Conservation (phyloP, 352 stramenopile genomes). For the Pythium myriotylum region DNA sequence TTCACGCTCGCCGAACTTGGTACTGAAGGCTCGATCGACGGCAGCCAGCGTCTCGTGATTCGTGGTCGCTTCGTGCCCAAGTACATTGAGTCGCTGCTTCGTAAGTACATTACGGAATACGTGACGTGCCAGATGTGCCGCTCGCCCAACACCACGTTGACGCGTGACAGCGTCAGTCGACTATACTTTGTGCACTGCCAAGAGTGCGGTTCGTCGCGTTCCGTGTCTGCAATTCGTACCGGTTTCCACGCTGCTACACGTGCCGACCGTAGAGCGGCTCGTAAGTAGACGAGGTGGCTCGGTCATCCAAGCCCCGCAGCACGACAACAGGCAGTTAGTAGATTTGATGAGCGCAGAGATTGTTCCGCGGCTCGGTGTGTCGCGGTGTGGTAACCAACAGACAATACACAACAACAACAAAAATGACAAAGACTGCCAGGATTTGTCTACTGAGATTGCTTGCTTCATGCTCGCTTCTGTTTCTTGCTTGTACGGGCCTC, state of each 20-base stretch:
- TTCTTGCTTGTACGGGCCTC: constrained; percentile 31
- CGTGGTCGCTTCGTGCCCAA: constrained; percentile 97
- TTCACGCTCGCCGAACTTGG: constrained; percentile 99
- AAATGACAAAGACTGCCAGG: not conserved
- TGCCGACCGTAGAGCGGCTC: constrained; percentile 81
- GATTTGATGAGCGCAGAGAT: not conserved
- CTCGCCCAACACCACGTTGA: constrained; percentile 97
- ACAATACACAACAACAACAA: not conserved
- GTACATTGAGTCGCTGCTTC: constrained; percentile 99
- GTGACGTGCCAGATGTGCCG: constrained; percentile 99
- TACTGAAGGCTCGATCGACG: constrained; percentile 99
- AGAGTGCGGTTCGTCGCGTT: constrained; percentile 96
- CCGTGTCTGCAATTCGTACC: constrained; percentile 96
- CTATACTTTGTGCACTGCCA: constrained; percentile 99
- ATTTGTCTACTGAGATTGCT: not conserved
- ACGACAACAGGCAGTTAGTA: not conserved
- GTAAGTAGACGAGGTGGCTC: constrained; percentile 57
- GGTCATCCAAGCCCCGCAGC: no score
- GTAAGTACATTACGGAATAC: constrained; percentile 99
- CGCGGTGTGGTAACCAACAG: constrained; percentile 1
- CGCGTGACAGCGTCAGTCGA: constrained; percentile 94
- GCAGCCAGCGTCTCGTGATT: constrained; percentile 98
- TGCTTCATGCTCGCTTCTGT: constrained; percentile 29
- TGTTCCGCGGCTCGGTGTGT: not conserved
- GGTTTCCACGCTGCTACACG: constrained; percentile 97